Base-by-base conservation (phyloP, 2,329 filamentous ascomycete genomes). In the Onygena corvina region DNA sequence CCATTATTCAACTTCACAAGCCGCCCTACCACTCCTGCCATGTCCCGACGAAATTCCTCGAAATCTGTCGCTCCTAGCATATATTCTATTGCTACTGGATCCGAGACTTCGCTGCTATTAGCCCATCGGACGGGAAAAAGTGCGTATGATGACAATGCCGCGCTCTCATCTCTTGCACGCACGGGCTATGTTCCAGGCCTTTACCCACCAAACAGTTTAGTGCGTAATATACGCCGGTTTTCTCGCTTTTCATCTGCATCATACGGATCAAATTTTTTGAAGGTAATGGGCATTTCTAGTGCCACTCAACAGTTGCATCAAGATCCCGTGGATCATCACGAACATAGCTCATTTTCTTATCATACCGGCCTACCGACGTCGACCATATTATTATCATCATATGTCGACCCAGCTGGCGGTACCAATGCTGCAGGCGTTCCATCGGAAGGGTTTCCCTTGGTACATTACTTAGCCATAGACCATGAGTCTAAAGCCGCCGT, bases 401-500 rank as follows among this genome's bases (percentile, higher is more conserved):
- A 83, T 58, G 76, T 83, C 34, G 82, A 86, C 57, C 74, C 79
- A 1, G 75, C 81, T 49, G 82, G 82, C 25, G 81, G 81, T 2
- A 76, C 79, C 1, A 81, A 84, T 57, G 73, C 77, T 0, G 74
- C 75, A 2, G 81, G 82, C 1, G 74, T 79, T 18, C 83, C 77
- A 1, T 76, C 77, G 30, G 80, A 77, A 0, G 81, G 81, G 0
- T 75, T 84, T 50, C 83, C 83, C 1, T 70, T 86, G 14, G 81
- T 86, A 2, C 83, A 86, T 62, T 86, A 84, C 56, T 76, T 86
- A 30, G 80, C 80, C 1, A 67, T 86, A 0, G 83, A 86, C 56
- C 80, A 84, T 58, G 78, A 81, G 47, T 81, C 81, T 1, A 81
- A 80, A 57, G 81, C 83, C 0, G 78, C 86, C 0, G 81, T 86